Percentiles rank a stretch among this genome's conserved stretches.
These are phyloP conservation scores for Chamaecyparis obtusa DNA, from an alignment of 75 land plant genomes.

Conservation along the genomic window DNA sequence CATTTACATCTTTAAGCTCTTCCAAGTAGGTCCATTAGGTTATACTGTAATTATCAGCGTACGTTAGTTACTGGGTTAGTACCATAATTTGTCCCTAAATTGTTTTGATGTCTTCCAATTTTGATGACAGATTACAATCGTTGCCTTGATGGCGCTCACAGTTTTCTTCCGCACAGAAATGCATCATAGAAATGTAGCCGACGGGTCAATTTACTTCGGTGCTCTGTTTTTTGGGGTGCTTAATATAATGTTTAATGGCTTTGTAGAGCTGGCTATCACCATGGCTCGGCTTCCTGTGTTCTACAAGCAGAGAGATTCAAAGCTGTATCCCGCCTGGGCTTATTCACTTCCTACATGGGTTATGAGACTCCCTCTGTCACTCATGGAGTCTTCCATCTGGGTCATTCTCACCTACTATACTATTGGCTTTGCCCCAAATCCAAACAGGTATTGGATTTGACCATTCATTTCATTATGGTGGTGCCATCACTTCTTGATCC, in stretches of 20 bases:
- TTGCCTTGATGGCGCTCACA: constrained; percentile 43
- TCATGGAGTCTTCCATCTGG: constrained; percentile 45
- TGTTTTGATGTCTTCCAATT: background rate
- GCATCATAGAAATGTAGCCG: constrained; percentile 13
- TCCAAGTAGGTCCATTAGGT: constrained; percentile 11
- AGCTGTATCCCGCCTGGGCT: constrained; percentile 62
- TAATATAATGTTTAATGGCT: constrained; percentile 53
- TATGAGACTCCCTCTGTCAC: constrained; percentile 38
- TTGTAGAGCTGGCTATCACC: constrained; percentile 42
- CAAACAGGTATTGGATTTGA: constrained; percentile 25
- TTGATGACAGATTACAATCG: constrained; percentile 24
- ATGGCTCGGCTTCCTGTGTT: constrained; percentile 50
- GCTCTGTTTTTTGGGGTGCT: constrained; percentile 42
- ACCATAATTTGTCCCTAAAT: background rate
- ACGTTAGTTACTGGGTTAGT: background rate
- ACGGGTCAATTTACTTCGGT: constrained; percentile 40
- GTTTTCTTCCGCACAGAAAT: constrained; percentile 46
- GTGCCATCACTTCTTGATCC: no score
- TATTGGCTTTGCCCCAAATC: constrained; percentile 50
- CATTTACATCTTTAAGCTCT: constrained; percentile 31
- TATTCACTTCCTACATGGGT: constrained; percentile 48
- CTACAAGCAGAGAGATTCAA: constrained; percentile 66
- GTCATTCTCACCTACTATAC: constrained; percentile 42
- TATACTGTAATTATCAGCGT: background rate
- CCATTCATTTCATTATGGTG: no score